phyloP scores from a whole-genome alignment of 2,329 filamentous ascomycete genomes.

The Endothia cerciana region DNA sequence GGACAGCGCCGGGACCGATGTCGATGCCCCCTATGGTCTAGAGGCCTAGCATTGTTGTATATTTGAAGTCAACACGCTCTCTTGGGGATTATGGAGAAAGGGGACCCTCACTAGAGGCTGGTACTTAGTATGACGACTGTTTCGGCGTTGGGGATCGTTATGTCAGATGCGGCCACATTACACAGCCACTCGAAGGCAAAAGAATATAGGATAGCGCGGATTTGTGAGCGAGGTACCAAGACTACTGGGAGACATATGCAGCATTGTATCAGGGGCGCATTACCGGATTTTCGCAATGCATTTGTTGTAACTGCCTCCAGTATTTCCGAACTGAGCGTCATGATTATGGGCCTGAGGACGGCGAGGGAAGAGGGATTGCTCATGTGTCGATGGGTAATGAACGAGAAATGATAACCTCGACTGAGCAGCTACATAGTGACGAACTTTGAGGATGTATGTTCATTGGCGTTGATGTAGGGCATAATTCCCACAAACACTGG shows the following conservation, averaged over 20 bases:
- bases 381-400: too few relatives aligned
- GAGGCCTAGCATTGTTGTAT: neutral
- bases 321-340: neutral
- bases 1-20: slow-evolving; percentile 32
- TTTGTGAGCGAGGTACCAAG: neutral
- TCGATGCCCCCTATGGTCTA: neutral
- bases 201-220: neutral
- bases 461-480: too few relatives aligned
- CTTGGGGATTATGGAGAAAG: neutral
- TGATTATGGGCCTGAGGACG: too few relatives aligned
- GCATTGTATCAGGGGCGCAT: neutral
- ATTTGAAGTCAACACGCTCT: neutral
- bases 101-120: neutral
- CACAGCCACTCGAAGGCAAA: neutral
- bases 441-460: too few relatives aligned
- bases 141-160: neutral
- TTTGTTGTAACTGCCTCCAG: neutral
- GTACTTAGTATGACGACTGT: neutral
- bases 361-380: too few relatives aligned
- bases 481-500: too few relatives aligned
- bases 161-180: neutral
- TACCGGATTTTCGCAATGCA: neutral
- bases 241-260: neutral
- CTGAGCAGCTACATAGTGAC: too few relatives aligned
- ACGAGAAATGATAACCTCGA: too few relatives aligned